Evolutionary conservation across 176 grass and related monocot species (phyloP).

Genomic region (Triticum aestivum): IWGSC_CS_RefSeq_v2.1 NC_057812.1:34058190-34058689

Average conservation of each 20-base stretch:
- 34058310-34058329: constrained; percentile 56
- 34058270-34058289: constrained; percentile 58
- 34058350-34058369: constrained; percentile 43
- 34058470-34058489: constrained; percentile 49
- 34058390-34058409: constrained; percentile 54
- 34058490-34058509: constrained; percentile 43
- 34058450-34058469: constrained; percentile 43
- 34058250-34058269: constrained; percentile 50
- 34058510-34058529: constrained; percentile 26
- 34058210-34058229: not conserved
- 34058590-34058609: constrained; percentile 49
- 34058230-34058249: not conserved
- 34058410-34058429: constrained; percentile 65
- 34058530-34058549: constrained; percentile 44
- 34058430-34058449: constrained; percentile 58
- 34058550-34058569: constrained; percentile 57
- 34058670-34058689: not conserved
- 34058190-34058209: constrained; percentile 35
- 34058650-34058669: not conserved
- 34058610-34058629: not conserved
- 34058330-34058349: constrained; percentile 45
- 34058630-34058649: not conserved
- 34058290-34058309: constrained; percentile 78
- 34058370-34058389: constrained; percentile 53
- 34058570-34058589: constrained; percentile 66